A percentile compares a stretch with the other conserved stretches of the same genome.
Evolutionary conservation across 169 alveolate species (phyloP).

Genomic region (Plasmodium gonderi): DNA sequence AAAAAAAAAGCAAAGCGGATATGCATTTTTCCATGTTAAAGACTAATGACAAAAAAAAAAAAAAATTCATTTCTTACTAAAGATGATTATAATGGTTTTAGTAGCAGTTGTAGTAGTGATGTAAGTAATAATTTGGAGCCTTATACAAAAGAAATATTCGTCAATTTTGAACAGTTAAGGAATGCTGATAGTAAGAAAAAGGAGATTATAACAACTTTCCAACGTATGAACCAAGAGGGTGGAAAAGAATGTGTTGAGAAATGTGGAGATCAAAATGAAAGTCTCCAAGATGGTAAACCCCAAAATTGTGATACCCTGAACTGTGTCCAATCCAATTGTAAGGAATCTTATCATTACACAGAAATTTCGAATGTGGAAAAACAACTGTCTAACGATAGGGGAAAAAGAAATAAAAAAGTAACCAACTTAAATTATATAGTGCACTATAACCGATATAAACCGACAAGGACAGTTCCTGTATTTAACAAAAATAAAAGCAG

Average conservation of each 20-base stretch:
- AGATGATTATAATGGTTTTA: not conserved
- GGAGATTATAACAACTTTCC: no score
- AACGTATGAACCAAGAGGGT: not conserved
- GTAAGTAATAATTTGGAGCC: not conserved
- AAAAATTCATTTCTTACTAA: not conserved
- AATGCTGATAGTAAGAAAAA: not conserved
- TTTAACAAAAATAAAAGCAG: not conserved
- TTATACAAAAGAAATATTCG: not conserved
- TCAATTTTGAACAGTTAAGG: not conserved
- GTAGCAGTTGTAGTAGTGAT: not conserved
- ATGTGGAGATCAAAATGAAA: not conserved
- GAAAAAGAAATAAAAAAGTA: conserved; percentile 52
- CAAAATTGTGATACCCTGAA: not conserved
- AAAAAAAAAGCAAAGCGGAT: not conserved
- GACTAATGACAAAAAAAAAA: not conserved
- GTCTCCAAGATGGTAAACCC: not conserved
- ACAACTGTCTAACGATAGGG: not conserved
- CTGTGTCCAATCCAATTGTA: not conserved
- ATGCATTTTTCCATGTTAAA: not conserved
- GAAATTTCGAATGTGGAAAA: not conserved
- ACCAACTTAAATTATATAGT: conserved; percentile 42
- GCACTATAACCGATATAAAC: conserved; percentile 57
- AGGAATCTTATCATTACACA: not conserved
- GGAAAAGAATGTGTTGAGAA: not conserved
- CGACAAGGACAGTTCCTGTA: conserved; percentile 10